These are phyloP conservation scores for Pseudofabraea citricarpa DNA, from an alignment of 2,329 filamentous ascomycete genomes.

Conservation along the genomic window DNA sequence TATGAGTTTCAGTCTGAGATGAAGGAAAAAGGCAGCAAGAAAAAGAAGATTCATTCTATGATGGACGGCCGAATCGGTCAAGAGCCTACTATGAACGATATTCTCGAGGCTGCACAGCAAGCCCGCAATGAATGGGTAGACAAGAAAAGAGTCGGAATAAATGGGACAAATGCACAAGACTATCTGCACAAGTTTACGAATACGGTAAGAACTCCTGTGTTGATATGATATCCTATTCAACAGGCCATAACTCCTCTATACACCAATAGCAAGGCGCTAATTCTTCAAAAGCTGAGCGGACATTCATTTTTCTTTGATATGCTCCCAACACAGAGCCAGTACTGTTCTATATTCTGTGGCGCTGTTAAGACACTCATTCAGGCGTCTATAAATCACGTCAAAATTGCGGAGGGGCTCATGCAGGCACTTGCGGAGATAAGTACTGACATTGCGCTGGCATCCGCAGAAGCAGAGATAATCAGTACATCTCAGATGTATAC, in stretches of 20 bases:
- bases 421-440: conserved; percentile 16
- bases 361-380: conserved; percentile 22
- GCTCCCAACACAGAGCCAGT: conserved; percentile 25
- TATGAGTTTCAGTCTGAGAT: background rate
- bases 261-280: background rate
- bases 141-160: background rate
- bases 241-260: background rate
- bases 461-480: conserved; percentile 5
- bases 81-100: background rate
- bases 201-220: background rate
- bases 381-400: conserved; percentile 23
- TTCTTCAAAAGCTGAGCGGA: conserved; percentile 9
- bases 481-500: conserved; percentile 9
- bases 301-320: conserved; percentile 22
- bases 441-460: conserved; percentile 11
- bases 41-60: background rate
- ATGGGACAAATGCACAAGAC: conserved; percentile 8
- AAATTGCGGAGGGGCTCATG: conserved; percentile 14
- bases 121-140: conserved; percentile 2
- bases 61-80: background rate
- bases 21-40: conserved; percentile 3
- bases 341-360: conserved; percentile 26
- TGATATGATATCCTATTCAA: background rate
- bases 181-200: conserved; percentile 23
- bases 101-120: background rate